Percentiles rank a stretch among this genome's conserved stretches.
Evolutionary conservation across 345 rosid genomes (phyloP).

Genomic region (Eucalyptus tenuipes): DNA sequence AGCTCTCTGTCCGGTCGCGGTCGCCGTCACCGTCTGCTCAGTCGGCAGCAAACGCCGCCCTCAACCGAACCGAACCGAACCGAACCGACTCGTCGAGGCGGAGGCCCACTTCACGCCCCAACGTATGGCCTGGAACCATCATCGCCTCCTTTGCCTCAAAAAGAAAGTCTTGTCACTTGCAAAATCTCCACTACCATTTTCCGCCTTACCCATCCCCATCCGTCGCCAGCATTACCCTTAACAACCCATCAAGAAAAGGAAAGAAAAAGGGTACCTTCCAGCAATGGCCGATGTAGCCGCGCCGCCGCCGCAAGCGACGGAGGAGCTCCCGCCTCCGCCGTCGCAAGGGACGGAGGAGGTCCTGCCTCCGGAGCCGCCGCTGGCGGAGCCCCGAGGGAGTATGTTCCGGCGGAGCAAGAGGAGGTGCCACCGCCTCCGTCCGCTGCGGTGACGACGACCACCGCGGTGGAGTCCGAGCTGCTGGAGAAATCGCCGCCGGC

Average conservation of each 20-base stretch:
- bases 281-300: constrained; percentile 12
- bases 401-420: background rate
- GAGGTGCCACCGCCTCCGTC: background rate
- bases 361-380: background rate
- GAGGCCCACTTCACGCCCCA: background rate
- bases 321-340: background rate
- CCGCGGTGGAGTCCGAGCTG: constrained; percentile 2
- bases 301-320: background rate
- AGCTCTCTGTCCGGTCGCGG: background rate
- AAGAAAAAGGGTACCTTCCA: background rate
- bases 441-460: background rate
- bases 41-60: background rate
- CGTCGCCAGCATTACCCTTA: background rate
- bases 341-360: background rate
- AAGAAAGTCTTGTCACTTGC: background rate
- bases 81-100: background rate
- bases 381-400: background rate
- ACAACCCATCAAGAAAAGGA: background rate
- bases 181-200: background rate
- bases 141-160: background rate
- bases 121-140: background rate
- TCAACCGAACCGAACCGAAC: background rate
- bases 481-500: background rate
- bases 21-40: background rate
- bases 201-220: background rate